Conservation (phyloP, 192 early-diverging fungal species). For the Helicostylum pulchrum region DNA sequence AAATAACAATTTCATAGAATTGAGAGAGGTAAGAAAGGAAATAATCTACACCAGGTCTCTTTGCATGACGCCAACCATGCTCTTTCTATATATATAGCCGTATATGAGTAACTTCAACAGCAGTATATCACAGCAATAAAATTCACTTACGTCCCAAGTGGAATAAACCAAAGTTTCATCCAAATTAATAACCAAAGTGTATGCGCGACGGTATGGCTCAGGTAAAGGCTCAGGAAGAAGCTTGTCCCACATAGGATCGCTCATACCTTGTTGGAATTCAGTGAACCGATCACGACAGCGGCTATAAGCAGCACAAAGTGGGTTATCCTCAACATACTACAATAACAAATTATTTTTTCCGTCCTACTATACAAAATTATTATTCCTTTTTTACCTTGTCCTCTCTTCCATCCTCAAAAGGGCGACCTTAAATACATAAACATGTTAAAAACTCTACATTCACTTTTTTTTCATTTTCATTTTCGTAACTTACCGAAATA, state of each 20-base stretch:
- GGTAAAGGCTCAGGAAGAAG: slow-evolving; percentile 90
- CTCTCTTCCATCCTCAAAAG: slow-evolving; percentile 35
- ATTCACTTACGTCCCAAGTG: slow-evolving; percentile 79
- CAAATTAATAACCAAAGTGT: slow-evolving; percentile 94
- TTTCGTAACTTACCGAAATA: slow-evolving; percentile 39
- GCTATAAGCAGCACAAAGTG: slow-evolving; percentile 27
- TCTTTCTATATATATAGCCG: slow-evolving; percentile 64
- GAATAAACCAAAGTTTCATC: slow-evolving; percentile 92
- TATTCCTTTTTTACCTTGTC: slow-evolving; percentile 24
- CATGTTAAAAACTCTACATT: no score
- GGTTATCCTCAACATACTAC: slow-evolving; percentile 32
- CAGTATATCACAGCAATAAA: no score
- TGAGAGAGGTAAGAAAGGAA: slow-evolving; percentile 88
- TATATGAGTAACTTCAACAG: neutral
- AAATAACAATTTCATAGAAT: slow-evolving; percentile 95
- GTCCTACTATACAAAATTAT: neutral
- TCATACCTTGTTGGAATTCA: slow-evolving; percentile 37
- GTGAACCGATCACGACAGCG: slow-evolving; percentile 30
- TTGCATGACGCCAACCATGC: slow-evolving; percentile 94
- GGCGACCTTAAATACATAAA: slow-evolving; percentile 21
- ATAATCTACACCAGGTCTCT: slow-evolving; percentile 93
- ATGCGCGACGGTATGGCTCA: slow-evolving; percentile 78
- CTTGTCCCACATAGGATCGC: slow-evolving; percentile 78
- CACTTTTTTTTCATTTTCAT: no score
- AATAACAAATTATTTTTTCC: neutral